phyloP scores from a whole-genome alignment of 73 alveolate species.

The Breviolum minutum region DNA sequence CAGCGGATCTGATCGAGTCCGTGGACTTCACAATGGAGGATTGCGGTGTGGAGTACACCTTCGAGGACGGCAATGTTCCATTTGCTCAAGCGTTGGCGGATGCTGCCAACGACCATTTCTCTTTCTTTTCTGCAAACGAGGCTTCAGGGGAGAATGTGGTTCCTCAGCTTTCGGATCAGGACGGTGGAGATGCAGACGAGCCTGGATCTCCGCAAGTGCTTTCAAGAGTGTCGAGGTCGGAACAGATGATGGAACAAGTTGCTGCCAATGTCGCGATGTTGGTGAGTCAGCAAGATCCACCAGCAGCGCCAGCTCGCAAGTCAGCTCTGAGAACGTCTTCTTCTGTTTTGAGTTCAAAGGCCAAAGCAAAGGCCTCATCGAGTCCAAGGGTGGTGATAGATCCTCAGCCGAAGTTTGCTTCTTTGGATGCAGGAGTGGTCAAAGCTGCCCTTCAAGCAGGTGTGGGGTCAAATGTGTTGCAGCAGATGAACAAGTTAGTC shows the following conservation, averaged over 20 bases:
- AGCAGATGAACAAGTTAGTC: neutral
- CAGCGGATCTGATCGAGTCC: neutral
- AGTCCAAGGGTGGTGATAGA: too few relatives aligned
- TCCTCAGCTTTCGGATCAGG: neutral
- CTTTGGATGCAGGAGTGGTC: neutral
- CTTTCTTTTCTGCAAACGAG: neutral
- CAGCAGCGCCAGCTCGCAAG: too few relatives aligned
- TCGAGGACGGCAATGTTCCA: neutral
- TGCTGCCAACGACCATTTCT: conserved; percentile 1
- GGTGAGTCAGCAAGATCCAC: too few relatives aligned
- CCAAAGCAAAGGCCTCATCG: too few relatives aligned
- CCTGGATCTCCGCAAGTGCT: neutral
- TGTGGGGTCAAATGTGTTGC: neutral
- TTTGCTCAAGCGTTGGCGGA: neutral
- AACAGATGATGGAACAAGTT: neutral
- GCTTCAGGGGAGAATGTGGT: neutral
- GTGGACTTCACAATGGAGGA: neutral
- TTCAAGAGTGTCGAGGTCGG: neutral
- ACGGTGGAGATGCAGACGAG: neutral
- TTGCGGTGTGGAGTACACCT: neutral
- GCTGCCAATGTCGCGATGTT: neutral
- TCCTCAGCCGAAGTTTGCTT: neutral
- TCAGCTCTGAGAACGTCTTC: too few relatives aligned
- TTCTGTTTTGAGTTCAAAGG: too few relatives aligned
- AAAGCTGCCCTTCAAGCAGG: neutral